Base-by-base conservation (phyloP, 2,329 filamentous ascomycete genomes). In the Pyrenophora seminiperda region DNA sequence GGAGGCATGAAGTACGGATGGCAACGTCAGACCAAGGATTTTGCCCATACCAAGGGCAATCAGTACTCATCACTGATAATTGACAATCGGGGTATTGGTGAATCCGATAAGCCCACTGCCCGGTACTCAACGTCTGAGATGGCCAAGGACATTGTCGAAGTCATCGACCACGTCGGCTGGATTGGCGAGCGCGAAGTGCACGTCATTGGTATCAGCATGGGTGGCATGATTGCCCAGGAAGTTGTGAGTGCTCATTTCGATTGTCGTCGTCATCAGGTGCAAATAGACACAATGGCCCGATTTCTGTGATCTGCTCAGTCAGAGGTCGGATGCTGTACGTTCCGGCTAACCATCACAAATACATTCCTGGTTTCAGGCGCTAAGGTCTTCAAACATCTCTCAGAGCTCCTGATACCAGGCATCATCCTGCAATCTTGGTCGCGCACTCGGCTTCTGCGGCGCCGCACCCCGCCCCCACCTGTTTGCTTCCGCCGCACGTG, bases 201-300 rank as follows among this genome's bases (percentile, higher is more conserved):
- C 75, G 71, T 95, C 43, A 78, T 89, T 27, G 91, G 91, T 47
- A 85, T 93, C 58, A 90, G 87, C 51, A 89, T 96, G 82, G 91
- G 91, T 56, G 91, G 91, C 65, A 96, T 96, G 91, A 93, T 96
- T 63, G 84, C 89, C 2, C 91, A 96, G 73, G 91, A 96, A 75
- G 67, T 96, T 3, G 82, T 80, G 70, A 65, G 74, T 66, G 47
- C 31, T 46, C 41, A 20, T 47, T 34, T 42, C 24, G 37, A 36
- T 39, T 18, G 14, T 33, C 24, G 11, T 32, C 41, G 13, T 43
- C 27, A 31, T 14, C 33, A 18, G 43, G 39, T 41, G 53, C 17
- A 29, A 14, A 47, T 41, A 29, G 40, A 38, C 50, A 31, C 41
- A 47, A 54, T 58, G 56, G 31, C 19, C 30, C 29, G 15, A 39